Percentiles rank a stretch among this genome's conserved stretches.
phyloP scores from a whole-genome alignment of 495 filamentous ascomycete genomes.

The Aspergillus campestris region DNA sequence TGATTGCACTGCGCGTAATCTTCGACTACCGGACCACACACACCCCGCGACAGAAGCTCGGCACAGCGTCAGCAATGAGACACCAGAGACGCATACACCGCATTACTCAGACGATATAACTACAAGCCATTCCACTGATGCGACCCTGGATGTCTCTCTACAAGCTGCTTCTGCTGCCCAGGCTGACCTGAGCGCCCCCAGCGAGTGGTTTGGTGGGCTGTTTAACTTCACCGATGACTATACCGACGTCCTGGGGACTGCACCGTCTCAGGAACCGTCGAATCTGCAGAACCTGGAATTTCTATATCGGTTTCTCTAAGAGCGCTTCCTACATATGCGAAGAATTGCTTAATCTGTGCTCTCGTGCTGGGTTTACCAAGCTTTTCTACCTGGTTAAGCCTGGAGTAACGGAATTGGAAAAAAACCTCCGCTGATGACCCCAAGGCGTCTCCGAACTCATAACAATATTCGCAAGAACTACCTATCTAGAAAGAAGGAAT shows the following conservation, averaged over 20 bases:
- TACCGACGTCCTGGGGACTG: constrained; percentile 21
- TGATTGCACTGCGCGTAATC: constrained; percentile 32
- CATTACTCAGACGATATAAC: neutral
- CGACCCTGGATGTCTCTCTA: neutral
- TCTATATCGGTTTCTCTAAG: constrained; percentile 32
- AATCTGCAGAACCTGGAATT: constrained; percentile 34
- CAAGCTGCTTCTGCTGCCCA: neutral
- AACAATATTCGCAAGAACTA: no score
- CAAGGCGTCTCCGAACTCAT: no score
- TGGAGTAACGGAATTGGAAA: no score
- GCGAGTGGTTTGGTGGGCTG: constrained; percentile 27
- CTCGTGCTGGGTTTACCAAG: no score
- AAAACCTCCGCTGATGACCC: no score
- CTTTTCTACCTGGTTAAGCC: no score
- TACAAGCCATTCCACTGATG: neutral
- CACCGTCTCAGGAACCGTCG: constrained; percentile 25
- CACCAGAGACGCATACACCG: neutral
- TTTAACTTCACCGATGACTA: constrained; percentile 32
- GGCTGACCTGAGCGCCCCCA: constrained; percentile 5
- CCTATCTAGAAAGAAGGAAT: neutral
- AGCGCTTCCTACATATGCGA: no score
- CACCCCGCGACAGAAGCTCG: neutral
- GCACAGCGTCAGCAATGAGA: neutral
- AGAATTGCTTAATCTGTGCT: no score
- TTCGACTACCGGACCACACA: constrained; percentile 18